These are phyloP conservation scores for Trametes cingulata DNA, from an alignment of 768 basidiomycete genomes.

Conservation along the genomic window DNA sequence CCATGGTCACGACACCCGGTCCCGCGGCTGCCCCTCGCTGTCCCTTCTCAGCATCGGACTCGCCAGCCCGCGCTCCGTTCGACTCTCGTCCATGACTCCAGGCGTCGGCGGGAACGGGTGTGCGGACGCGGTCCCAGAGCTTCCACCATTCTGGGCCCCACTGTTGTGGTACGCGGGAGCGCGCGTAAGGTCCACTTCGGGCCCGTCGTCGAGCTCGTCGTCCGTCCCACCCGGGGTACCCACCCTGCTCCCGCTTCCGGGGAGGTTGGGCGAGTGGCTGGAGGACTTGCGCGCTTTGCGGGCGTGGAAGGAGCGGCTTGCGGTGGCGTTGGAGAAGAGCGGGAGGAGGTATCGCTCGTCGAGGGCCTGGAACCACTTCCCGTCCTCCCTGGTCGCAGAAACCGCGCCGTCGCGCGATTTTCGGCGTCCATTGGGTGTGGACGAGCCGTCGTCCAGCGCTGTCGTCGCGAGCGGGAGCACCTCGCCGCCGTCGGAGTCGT, in stretches of 20 bases:
- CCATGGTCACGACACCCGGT: constrained; percentile 17
- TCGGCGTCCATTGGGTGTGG: neutral
- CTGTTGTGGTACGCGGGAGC: constrained; percentile 12
- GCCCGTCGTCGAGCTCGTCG: constrained; percentile 39
- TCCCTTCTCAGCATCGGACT: constrained; percentile 61
- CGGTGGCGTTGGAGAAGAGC: constrained; percentile 89
- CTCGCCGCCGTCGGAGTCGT: constrained; percentile 74
- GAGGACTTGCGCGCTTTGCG: constrained; percentile 57
- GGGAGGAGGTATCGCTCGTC: constrained; percentile 95
- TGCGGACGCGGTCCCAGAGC: constrained; percentile 41
- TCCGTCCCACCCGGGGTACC: constrained; percentile 39
- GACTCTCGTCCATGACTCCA: constrained; percentile 46
- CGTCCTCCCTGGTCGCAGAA: constrained; percentile 54
- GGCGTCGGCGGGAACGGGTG: constrained; percentile 44
- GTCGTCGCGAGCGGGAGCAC: constrained; percentile 75
- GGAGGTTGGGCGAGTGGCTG: constrained; percentile 30
- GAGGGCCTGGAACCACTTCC: constrained; percentile 93
- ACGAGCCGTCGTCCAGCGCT: constrained; percentile 23
- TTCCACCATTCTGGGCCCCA: constrained; percentile 31
- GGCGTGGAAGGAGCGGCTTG: constrained; percentile 84
- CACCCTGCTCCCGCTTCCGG: constrained; percentile 25
- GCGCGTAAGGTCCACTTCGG: constrained; percentile 32
- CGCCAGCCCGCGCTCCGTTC: constrained; percentile 61
- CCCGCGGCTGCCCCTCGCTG: constrained; percentile 30
- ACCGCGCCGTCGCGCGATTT: constrained; percentile 17